Conservation (phyloP, 345 rosid species). For the Acer yangbiense region DNA sequence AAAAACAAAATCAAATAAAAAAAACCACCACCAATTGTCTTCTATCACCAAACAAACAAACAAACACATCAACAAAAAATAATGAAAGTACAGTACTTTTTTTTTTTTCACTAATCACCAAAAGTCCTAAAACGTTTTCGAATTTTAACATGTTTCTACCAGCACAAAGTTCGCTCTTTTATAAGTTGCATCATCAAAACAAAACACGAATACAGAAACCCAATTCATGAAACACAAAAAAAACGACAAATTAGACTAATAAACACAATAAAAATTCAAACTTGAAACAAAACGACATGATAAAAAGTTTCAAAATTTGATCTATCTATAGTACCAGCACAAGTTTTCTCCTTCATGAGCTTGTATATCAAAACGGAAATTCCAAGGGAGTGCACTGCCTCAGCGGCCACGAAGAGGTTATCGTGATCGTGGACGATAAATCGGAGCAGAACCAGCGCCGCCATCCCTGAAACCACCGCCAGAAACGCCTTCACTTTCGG, state of each 20-base stretch:
- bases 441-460: conserved; percentile 82
- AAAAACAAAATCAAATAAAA: background rate
- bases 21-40: background rate
- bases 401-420: conserved; percentile 97
- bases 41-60: background rate
- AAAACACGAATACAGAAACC: background rate
- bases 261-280: background rate
- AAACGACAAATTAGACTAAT: background rate
- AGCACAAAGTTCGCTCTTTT: background rate
- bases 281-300: background rate
- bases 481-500: conserved; percentile 96
- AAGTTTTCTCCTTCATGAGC: conserved; percentile 92
- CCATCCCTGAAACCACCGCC: conserved; percentile 92
- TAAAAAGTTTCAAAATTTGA: background rate
- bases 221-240: background rate
- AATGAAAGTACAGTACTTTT: background rate
- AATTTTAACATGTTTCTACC: background rate
- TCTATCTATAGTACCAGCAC: conserved; percentile 51
- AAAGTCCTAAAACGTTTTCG: too few relatives aligned
- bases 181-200: background rate
- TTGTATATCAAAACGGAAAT: conserved; percentile 92
- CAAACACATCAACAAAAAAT: conserved; percentile 4
- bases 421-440: conserved; percentile 97
- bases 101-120: background rate
- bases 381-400: conserved; percentile 96